Evolutionary conservation across 441 rosid genomes (phyloP).

Genomic region (Euphorbia celastroides): DNA sequence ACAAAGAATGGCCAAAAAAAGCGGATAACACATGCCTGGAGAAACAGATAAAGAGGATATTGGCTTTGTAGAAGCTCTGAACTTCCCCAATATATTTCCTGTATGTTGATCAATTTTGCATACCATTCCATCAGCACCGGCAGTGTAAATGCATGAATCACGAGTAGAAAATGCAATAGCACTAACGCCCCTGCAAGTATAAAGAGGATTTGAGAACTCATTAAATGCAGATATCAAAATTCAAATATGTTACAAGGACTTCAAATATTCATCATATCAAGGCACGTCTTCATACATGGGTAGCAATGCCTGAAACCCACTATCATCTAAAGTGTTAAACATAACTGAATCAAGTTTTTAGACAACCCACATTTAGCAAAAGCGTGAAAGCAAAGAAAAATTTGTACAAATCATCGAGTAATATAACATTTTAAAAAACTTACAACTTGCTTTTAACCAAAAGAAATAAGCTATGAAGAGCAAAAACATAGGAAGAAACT

Average conservation of each 20-base stretch:
- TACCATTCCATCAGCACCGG: constrained; percentile 83
- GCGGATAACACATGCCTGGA: constrained; percentile 37
- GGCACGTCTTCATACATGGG: not conserved
- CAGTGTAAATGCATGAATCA: constrained; percentile 56
- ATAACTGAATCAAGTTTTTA: not conserved
- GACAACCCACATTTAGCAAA: not conserved
- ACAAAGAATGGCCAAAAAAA: constrained; percentile 1
- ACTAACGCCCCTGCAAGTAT: constrained; percentile 74
- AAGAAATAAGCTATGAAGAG: not conserved
- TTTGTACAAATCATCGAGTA: not conserved
- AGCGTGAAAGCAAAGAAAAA: not conserved
- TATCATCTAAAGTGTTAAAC: not conserved
- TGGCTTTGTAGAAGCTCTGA: constrained; percentile 73
- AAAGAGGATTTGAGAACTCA: constrained; percentile 7
- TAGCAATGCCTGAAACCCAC: not conserved
- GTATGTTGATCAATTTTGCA: constrained; percentile 52
- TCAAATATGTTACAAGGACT: not conserved
- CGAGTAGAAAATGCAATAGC: constrained; percentile 64
- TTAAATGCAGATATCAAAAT: not conserved
- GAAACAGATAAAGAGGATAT: constrained; percentile 77
- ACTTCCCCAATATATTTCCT: constrained; percentile 52
- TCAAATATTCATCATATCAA: not conserved
- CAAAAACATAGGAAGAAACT: constrained; percentile 20
- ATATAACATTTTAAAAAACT: not conserved
- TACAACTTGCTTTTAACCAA: too few relatives aligned